Conservation (phyloP, 129 eudicot species). For the Lactuca sativa region DNA sequence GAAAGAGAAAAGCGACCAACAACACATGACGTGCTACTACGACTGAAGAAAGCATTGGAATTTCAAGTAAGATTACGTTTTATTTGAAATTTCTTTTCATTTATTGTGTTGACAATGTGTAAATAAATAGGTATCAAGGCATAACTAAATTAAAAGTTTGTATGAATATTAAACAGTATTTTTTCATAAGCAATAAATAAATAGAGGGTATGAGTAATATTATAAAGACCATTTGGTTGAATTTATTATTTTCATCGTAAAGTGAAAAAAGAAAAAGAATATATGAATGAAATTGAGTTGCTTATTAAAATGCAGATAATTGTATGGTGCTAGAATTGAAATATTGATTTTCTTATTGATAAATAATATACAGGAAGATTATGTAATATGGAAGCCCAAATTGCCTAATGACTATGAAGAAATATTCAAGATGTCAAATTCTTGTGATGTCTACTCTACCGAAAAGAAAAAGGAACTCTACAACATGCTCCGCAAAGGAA, state of each 20-base stretch:
- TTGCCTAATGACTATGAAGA: not conserved
- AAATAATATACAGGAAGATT: not conserved
- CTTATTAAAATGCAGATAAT: too few species aligned
- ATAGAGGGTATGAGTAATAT: too few species aligned
- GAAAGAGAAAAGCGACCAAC: not conserved
- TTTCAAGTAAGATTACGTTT: not conserved
- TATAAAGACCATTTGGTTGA: too few species aligned
- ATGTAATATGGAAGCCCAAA: too few species aligned
- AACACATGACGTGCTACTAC: not conserved
- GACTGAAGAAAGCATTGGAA: not conserved
- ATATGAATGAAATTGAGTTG: too few species aligned
- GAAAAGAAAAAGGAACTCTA: constrained; percentile 4
- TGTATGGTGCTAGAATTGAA: not conserved
- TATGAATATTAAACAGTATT: too few species aligned
- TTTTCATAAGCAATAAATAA: too few species aligned
- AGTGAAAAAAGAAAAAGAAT: too few species aligned
- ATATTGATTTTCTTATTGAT: not conserved
- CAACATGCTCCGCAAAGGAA: not conserved
- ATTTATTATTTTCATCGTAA: too few species aligned
- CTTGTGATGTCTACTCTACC: not conserved
- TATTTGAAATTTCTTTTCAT: not conserved
- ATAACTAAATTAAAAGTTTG: not conserved
- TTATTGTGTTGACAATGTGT: not conserved
- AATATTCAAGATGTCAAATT: not conserved
- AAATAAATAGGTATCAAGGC: not conserved